These are phyloP conservation scores for Candida glaebosa DNA, from an alignment of 805 yeast genomes.

Conservation along the genomic window DNA sequence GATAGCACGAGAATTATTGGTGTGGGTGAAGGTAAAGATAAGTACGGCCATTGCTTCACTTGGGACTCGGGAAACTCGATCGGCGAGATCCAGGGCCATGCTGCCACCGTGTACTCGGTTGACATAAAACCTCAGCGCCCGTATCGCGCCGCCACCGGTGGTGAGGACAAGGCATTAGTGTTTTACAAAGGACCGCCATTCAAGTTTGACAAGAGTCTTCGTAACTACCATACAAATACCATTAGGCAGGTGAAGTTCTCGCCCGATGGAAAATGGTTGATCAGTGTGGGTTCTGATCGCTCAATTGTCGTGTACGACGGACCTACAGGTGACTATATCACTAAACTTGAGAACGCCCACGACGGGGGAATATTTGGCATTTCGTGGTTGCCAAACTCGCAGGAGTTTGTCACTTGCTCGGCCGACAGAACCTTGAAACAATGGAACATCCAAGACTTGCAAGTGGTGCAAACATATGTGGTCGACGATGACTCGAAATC, in stretches of 20 bases:
- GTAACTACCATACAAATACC: conserved; percentile 74
- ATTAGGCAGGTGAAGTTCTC: conserved; percentile 79
- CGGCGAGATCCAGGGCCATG: conserved; percentile 94
- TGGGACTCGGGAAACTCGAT: conserved; percentile 96
- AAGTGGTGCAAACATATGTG: conserved; percentile 47
- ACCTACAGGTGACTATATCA: conserved; percentile 70
- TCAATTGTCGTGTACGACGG: conserved; percentile 79
- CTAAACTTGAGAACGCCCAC: conserved; percentile 53
- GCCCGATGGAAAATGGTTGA: conserved; percentile 71
- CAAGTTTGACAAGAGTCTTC: conserved; percentile 69
- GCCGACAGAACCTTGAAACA: conserved; percentile 76
- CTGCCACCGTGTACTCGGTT: conserved; percentile 78
- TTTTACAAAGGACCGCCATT: conserved; percentile 93
- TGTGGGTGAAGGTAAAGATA: conserved; percentile 91
- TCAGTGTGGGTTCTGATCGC: conserved; percentile 85
- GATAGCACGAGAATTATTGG: conserved; percentile 85
- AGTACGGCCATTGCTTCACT: conserved; percentile 88
- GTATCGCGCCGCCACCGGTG: conserved; percentile 86
- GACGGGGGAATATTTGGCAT: conserved; percentile 80
- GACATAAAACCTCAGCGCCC: conserved; percentile 85
- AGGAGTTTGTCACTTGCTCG: conserved; percentile 69
- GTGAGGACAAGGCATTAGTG: conserved; percentile 83
- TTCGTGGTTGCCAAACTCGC: conserved; percentile 59
- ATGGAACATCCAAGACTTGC: conserved; percentile 47
- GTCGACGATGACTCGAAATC: conserved; percentile 31